These are phyloP conservation scores for Coleophoma eucalyptorum DNA, from an alignment of 2,329 filamentous ascomycete species.

Conservation along the genomic window DNA sequence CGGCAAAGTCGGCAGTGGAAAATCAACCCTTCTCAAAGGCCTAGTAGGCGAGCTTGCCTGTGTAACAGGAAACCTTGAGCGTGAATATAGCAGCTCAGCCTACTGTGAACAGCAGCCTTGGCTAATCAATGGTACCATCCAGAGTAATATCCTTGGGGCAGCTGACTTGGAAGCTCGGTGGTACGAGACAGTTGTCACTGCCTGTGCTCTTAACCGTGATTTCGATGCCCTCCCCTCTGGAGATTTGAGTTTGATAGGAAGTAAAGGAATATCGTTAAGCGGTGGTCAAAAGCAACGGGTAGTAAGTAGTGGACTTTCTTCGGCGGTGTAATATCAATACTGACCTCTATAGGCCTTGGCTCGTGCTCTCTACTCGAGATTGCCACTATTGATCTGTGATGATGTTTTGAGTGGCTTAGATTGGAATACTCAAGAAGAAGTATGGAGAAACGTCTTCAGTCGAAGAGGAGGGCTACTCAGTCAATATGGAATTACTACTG, in stretches of 20 bases:
- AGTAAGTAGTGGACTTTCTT: slow-evolving; percentile 1
- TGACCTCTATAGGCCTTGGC: slow-evolving; percentile 11
- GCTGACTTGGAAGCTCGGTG: slow-evolving; percentile 19
- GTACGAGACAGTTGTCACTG: slow-evolving; percentile 12
- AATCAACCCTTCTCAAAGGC: slow-evolving; percentile 15
- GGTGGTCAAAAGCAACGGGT: slow-evolving; percentile 17
- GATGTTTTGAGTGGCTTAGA: slow-evolving; percentile 19
- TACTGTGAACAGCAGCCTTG: slow-evolving; percentile 41
- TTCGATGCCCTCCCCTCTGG: slow-evolving; percentile 16
- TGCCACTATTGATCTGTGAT: slow-evolving; percentile 14
- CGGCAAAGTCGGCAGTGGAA: slow-evolving; percentile 49
- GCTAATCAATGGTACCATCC: slow-evolving; percentile 35
- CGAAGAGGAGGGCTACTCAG: slow-evolving; percentile 3
- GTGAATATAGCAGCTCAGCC: slow-evolving; percentile 12
- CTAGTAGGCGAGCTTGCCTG: slow-evolving; percentile 15
- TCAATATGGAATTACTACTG: slow-evolving; percentile 24
- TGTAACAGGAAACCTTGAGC: background rate
- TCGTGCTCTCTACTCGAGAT: slow-evolving; percentile 17
- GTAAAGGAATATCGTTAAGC: slow-evolving; percentile 23
- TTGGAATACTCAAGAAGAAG: slow-evolving; percentile 9
- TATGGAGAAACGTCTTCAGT: slow-evolving; percentile 10
- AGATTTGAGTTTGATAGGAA: slow-evolving; percentile 19
- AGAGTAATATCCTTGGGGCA: slow-evolving; percentile 32
- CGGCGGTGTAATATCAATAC: background rate
- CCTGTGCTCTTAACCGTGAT: slow-evolving; percentile 14